Base-by-base conservation (phyloP, 106 monocot genomes). In the Dendrobium huoshanense region DNA sequence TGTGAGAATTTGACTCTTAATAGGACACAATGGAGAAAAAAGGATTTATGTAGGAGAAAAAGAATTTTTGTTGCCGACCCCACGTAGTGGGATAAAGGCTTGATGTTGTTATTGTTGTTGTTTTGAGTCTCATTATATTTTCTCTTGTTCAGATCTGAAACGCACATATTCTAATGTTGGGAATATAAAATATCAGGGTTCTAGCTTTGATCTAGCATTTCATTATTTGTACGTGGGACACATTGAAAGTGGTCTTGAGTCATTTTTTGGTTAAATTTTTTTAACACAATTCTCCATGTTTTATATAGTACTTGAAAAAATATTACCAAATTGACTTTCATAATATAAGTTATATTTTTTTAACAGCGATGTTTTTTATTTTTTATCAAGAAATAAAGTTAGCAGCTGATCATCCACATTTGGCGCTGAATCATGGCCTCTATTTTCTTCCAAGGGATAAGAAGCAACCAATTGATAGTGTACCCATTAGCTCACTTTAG, bases 401-500 rank as follows among this genome's bases (percentile, higher is more conserved):
- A 43, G 42, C 20, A 41, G 73, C 43, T 74, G 42, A 74, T 70
- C 74, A 74, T 42, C 74, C 15, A 74, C 41, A 43, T n/a, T 74
- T 44, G 74, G 49, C 49, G 48, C 25, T 29, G 4, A 76, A 51
- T 25, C 15, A 77, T 73, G 78, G 78, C 83, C 31, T 70, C 72
- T 25, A 15, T 54, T 25, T 78, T 31, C 40, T 70, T 70, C 37
- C 68, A 68, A 79, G 79, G 74, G 43, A 79, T 74, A 56, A 75
- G 64, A 75, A 74, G 51, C 73, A 79, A 74, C 37, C 51, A 78
- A 27, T 27, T 78, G 17, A 72, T 78, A 55, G 29, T 78, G 2
- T 78, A 55, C 25, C 72, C 78, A 41, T 78, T 78, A 41, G 1
- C 72, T 56, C 18, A 72, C 40, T 73, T 78, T 78, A 42, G 61